Evolutionary conservation across 805 yeast genomes (phyloP), one percentile per base, ranked within the genome.

Genomic region (Lachancea mirantina): DNA sequence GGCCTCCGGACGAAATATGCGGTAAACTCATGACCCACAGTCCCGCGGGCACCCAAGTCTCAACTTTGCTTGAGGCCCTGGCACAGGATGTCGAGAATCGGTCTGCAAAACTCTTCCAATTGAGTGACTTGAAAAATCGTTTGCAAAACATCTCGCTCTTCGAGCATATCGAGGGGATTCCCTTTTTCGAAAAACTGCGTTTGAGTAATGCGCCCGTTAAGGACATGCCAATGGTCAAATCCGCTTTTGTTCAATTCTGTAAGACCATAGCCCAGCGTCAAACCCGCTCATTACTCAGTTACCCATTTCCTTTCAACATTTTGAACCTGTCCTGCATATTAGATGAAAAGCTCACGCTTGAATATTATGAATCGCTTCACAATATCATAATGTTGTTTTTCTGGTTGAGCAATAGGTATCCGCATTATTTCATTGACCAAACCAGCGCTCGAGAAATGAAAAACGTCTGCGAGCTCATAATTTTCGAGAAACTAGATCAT

Each of bases 351-450:
- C 32, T 38, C 17, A 35, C 42, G 8, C 36, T 65, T 13, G 58
- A 51, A 6, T 46, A 46, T 8, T 50, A 61, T 36, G 96, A 87
- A 51, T 67, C 69, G 4, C 61, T 80, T 38, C 94, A 87, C 59
- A 74, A 75, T 42, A 61, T 73, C 27, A 67, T 84, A 11, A 68
- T 77, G 44, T 59, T 83, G 5, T 89, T 74, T 50, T 62, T 84
- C 50, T 89, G 98, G 98, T 64, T 89, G 40, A 70, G 83, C 34
- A 88, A 84, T 53, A 65, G 96, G 48, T 89, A 80, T 64, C 95
- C 96, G 1, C 75, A 79, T 19, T 68, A 75, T 31, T 84, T 87
- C 46, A 72, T 81, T 11, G 95, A 85, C 54, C 65, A 75, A 10
- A 83, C 78, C 38, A 71, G 84, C 28, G 95, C 95, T 0, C 53